A percentile compares a stretch with the other conserved stretches of the same genome.
These are phyloP conservation scores for Pyricularia sp. DNA, from an alignment of 2,329 filamentous ascomycete genomes.

Conservation along the genomic window DNA sequence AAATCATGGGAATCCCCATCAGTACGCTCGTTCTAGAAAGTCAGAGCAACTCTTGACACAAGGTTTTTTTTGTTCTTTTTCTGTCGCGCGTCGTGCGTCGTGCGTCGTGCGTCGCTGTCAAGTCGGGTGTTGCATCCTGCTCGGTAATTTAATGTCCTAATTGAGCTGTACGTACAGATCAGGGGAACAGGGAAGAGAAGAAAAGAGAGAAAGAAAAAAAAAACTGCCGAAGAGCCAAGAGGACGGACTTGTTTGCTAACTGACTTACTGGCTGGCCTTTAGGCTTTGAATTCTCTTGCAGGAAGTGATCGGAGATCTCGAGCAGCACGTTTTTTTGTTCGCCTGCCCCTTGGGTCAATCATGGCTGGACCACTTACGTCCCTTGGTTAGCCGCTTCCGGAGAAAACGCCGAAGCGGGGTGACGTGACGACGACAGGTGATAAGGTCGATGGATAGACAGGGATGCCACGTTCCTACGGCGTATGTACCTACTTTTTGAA, in stretches of 20 bases:
- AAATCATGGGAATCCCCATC: not conserved
- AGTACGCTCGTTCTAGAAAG: not conserved
- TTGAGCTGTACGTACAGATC: not conserved
- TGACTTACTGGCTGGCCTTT: not conserved
- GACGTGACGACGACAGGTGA: not conserved
- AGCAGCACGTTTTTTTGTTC: not conserved
- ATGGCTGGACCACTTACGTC: not conserved
- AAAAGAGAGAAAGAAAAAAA: not conserved
- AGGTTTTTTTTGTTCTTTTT: too few species aligned
- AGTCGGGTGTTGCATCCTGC: not conserved
- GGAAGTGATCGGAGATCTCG: not conserved
- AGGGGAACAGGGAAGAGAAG: not conserved
- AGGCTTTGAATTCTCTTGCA: not conserved
- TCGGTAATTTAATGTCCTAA: not conserved
- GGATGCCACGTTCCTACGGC: not conserved
- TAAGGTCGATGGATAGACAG: not conserved
- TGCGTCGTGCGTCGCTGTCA: too few species aligned
- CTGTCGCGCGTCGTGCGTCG: too few species aligned
- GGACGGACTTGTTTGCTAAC: not conserved
- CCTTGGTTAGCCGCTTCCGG: not conserved
- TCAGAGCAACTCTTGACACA: too few species aligned
- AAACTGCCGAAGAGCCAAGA: not conserved
- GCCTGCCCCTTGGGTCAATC: not conserved
- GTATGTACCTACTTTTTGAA: too few species aligned
- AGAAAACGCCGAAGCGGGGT: not conserved